phyloP scores from a whole-genome alignment of 306 rosid species.

The Coriaria nepalensis region DNA sequence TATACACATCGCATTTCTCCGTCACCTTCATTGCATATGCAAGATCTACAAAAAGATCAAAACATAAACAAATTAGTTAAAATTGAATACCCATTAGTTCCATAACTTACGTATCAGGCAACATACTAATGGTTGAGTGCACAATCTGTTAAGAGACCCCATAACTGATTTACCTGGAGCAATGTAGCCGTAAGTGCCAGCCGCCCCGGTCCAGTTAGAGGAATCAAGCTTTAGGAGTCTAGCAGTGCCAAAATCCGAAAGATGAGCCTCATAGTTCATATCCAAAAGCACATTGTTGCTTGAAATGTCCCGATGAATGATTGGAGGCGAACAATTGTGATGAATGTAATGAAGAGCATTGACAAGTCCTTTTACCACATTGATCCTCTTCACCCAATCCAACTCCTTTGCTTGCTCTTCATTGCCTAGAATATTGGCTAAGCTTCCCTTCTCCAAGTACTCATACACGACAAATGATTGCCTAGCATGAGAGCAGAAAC shows the following conservation, averaged over 20 bases:
- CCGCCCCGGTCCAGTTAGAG: slow-evolving; percentile 2
- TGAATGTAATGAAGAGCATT: slow-evolving; percentile 14
- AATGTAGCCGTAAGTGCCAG: slow-evolving; percentile 12
- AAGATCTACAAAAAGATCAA: background rate
- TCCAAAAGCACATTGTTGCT: slow-evolving; percentile 14
- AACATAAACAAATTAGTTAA: too few species aligned
- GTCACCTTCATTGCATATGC: slow-evolving; percentile 12
- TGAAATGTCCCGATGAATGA: slow-evolving; percentile 12
- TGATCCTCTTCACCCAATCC: slow-evolving; percentile 9
- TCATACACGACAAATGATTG: slow-evolving; percentile 10
- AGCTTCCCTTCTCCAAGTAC: slow-evolving; percentile 13
- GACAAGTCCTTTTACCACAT: slow-evolving; percentile 11
- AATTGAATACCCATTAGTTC: too few species aligned
- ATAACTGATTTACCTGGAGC: slow-evolving; percentile 22
- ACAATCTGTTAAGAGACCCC: too few species aligned
- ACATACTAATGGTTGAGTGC: too few species aligned
- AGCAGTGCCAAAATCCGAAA: slow-evolving; percentile 12
- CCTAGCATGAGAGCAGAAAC: slow-evolving; percentile 4
- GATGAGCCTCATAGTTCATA: slow-evolving; percentile 4
- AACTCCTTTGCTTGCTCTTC: slow-evolving; percentile 5
- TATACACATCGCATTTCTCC: slow-evolving; percentile 11
- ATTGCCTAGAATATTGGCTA: slow-evolving; percentile 7
- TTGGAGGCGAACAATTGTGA: slow-evolving; percentile 7
- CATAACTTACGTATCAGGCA: too few species aligned
- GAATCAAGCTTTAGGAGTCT: slow-evolving; percentile 8